Base-by-base conservation (phyloP, 2,329 filamentous ascomycete species). In the Apiospora arundinis region DNA sequence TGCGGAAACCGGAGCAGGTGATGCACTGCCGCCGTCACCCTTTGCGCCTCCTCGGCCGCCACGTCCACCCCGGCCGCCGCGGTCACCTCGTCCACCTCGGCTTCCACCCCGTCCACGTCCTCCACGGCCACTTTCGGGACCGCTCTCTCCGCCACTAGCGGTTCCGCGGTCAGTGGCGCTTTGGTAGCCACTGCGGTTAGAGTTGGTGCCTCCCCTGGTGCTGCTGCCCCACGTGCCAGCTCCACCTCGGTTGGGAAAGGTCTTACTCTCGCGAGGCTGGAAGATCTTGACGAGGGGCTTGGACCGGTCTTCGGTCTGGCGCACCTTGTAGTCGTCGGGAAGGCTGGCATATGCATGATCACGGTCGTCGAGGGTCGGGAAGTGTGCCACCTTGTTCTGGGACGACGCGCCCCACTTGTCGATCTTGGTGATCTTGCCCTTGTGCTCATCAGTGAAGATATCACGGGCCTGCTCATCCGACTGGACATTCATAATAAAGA, bases 401-500 rank as follows among this genome's bases (percentile, higher is more conserved):
- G 76, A 78, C 23, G 91, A 90, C 78, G 90, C 90, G 48, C 92
- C 92, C 85, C 91, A 93, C 83, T 94, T 95, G 78, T 94, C 92
- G 68, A 95, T 87, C 82, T 91, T 92, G 70, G 90, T 82, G 74
- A 98, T 94, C 84, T 97, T 98, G 44, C 89, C 80, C 79, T 90
- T 92, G 79, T 98, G 94, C 77, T 97, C 93, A 16, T 96, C 91
- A 1, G 90, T 86, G 79, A 99, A 95, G 32, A 97, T 86, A 45
- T 93, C 91, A 71, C 92, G 92, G 48, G 94, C 92, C 73, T 95
- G 93, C 44, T 97, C 93, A 75, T 95, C 93, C 70, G 89, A 92
- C 77, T 91, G 93, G 28, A 95, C 91, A 78, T 95, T 95, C 84
- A 93, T 93, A 73, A 99, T 91, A 82, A 98, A 99, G 25, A 99